Evolutionary conservation across 2,329 filamentous ascomycete genomes (phyloP), one percentile per base, ranked within the genome.

Genomic region (Cylindrodendrum hubeiense): DNA sequence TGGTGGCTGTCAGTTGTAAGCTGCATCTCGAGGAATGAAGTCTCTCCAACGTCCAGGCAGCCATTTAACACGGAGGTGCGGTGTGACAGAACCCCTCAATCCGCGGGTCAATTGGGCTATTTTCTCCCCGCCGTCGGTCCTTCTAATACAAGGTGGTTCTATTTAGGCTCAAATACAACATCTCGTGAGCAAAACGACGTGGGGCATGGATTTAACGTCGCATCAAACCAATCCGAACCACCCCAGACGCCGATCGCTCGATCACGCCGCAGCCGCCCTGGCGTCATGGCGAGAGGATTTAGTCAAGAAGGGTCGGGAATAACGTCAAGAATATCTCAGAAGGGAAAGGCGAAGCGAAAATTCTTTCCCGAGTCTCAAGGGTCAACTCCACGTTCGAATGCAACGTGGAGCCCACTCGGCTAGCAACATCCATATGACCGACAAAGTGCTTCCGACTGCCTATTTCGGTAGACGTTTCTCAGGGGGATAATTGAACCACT

Each of bases 361-460:
- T 43, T 22, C 33, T 22, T 26, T 30, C 15, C 28, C 22, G 21
- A 22, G 34, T 50, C 44, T 26, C 52, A 17, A 33, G 46, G 21
- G 7, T 50, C 52, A 46, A 44, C 46, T 47, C 52, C 60, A 63
- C 59, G 59, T 33, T 51, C 9, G 33, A 51, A 55, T 62, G 51
- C 44, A 62, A 55, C 59, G 59, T 56, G 52, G 59, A 56, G 52
- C 37, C 26, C 51, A 24, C 58, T 54, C 19, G 26, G 13, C 50
- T 49, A 57, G 55, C 51, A 55, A 34, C 50, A 50, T 53, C 43
- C 64, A 51, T 59, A 50, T 26, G 46, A 60, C 57, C 26, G 34
- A 50, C 21, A 19, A 10, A 30, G 60, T 68, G 65, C 66, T 68
- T 67, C 44, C 28, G 2, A 46, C 56, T 71, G 51, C 69, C 67